Percentiles rank a stretch among this genome's conserved stretches.
Evolutionary conservation across 176 grass and related monocot genomes (phyloP).

Genomic region (Cenchrus purpureus): DNA sequence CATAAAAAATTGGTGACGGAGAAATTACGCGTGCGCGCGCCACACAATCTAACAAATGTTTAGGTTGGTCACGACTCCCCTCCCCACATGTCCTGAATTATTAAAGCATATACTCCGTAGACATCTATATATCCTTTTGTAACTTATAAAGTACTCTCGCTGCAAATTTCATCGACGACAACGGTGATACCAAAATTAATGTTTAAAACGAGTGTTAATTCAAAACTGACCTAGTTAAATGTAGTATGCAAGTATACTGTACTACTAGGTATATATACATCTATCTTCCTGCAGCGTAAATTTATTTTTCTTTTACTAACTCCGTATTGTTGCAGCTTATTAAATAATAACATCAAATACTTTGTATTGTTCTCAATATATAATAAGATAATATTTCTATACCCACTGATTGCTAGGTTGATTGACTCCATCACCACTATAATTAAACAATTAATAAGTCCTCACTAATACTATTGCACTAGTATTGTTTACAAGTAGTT

Average conservation of each 20-base stretch:
- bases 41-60: too few species aligned
- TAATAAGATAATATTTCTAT: slow-evolving; percentile 6
- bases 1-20: too few species aligned
- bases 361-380: neutral
- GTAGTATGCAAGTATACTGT: too few species aligned
- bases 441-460: neutral
- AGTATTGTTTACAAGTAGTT: neutral
- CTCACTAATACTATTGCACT: neutral
- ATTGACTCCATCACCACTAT: neutral
- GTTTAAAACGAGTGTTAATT: neutral
- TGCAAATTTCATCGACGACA: neutral
- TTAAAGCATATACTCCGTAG: too few species aligned
- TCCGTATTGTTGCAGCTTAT: neutral
- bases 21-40: too few species aligned
- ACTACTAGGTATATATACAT: too few species aligned
- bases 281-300: too few species aligned
- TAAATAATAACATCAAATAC: neutral
- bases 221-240: neutral
- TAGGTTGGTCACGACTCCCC: too few species aligned
- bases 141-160: neutral
- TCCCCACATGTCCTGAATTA: too few species aligned
- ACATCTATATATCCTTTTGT: too few species aligned
- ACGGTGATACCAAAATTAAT: neutral
- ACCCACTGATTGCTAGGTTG: slow-evolving; percentile 36
- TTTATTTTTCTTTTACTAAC: neutral